Evolutionary conservation across 768 basidiomycete genomes (phyloP).

Genomic region (Phylloporus scabripes): DNA sequence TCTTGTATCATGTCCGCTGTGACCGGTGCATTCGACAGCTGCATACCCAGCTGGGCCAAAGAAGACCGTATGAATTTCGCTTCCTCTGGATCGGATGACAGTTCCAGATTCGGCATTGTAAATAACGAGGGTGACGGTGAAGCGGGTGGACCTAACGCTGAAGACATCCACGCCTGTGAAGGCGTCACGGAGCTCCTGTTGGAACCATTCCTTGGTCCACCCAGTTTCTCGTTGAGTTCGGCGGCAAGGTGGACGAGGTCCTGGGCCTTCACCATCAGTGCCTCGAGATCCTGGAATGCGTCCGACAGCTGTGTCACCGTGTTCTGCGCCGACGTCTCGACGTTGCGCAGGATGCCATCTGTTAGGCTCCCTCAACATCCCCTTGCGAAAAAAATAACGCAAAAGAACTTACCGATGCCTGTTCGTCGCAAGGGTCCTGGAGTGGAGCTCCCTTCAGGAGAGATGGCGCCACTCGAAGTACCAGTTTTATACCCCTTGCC

Average conservation of each 20-base stretch:
- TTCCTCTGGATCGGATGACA: constrained; percentile 65
- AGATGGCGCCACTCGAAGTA: constrained; percentile 14
- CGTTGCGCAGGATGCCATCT: constrained; percentile 81
- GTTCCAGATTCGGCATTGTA: constrained; percentile 27
- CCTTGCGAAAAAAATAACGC: not conserved
- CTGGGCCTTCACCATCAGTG: constrained; percentile 83
- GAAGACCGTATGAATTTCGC: constrained; percentile 85
- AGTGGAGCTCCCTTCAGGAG: constrained; percentile 15
- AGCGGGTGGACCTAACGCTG: constrained; percentile 18
- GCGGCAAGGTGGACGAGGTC: constrained; percentile 91
- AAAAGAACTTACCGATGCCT: constrained; percentile 25
- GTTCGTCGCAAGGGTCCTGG: constrained; percentile 18
- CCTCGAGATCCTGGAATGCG: constrained; percentile 84
- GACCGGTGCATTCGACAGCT: constrained; percentile 72
- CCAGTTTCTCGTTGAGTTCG: constrained; percentile 79
- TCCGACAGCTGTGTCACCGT: constrained; percentile 62
- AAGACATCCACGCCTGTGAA: constrained; percentile 14
- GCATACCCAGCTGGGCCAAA: constrained; percentile 83
- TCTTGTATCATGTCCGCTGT: constrained; percentile 86
- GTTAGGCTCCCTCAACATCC: constrained; percentile 5
- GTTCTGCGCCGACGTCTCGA: constrained; percentile 61
- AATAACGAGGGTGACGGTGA: constrained; percentile 22
- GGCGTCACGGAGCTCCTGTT: not conserved
- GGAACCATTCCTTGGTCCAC: constrained; percentile 32
- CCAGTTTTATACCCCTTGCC: constrained; percentile 19